Percentiles rank a stretch among this genome's conserved stretches.
phyloP scores from a whole-genome alignment of 2,329 filamentous ascomycete species.

The Xylariaceae sp. region DNA sequence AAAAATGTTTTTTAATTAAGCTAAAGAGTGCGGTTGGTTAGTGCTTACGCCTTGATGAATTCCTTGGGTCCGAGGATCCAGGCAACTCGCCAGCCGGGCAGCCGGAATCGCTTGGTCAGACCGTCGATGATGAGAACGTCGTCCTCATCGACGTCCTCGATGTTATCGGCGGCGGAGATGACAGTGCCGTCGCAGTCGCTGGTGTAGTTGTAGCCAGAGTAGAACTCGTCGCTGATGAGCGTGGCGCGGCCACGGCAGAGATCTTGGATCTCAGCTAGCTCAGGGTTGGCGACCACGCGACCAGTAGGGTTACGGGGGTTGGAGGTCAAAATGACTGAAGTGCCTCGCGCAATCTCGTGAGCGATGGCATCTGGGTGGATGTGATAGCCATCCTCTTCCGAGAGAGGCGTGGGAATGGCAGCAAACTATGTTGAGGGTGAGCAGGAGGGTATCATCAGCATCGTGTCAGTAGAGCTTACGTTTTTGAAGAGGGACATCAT shows the following conservation, averaged over 20 bases:
- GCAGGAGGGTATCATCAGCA: slow-evolving; percentile 15
- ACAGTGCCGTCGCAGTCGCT: slow-evolving; percentile 88
- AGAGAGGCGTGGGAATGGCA: slow-evolving; percentile 83
- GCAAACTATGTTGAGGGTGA: slow-evolving; percentile 65
- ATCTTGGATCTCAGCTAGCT: slow-evolving; percentile 89
- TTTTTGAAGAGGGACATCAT: slow-evolving; percentile 96
- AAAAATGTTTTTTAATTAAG: too few species aligned
- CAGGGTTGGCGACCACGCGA: slow-evolving; percentile 81
- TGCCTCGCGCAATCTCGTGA: slow-evolving; percentile 86
- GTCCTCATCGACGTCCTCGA: slow-evolving; percentile 86
- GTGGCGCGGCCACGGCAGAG: slow-evolving; percentile 90
- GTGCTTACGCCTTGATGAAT: slow-evolving; percentile 79
- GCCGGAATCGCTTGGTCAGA: slow-evolving; percentile 93
- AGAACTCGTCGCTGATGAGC: slow-evolving; percentile 96
- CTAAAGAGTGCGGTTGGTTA: neutral
- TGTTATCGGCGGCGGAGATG: slow-evolving; percentile 86
- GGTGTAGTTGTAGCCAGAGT: slow-evolving; percentile 95
- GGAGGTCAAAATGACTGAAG: slow-evolving; percentile 87
- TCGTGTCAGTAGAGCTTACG: slow-evolving; percentile 48
- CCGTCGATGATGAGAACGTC: slow-evolving; percentile 95
- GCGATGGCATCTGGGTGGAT: slow-evolving; percentile 93
- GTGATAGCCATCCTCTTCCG: slow-evolving; percentile 86
- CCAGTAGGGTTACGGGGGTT: slow-evolving; percentile 96
- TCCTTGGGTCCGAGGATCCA: slow-evolving; percentile 97
- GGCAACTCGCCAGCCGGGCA: slow-evolving; percentile 94